Percentiles rank a stretch among this genome's conserved stretches.
phyloP scores from a whole-genome alignment of 306 rosid species.

The Adenanthera pavonina region DNA sequence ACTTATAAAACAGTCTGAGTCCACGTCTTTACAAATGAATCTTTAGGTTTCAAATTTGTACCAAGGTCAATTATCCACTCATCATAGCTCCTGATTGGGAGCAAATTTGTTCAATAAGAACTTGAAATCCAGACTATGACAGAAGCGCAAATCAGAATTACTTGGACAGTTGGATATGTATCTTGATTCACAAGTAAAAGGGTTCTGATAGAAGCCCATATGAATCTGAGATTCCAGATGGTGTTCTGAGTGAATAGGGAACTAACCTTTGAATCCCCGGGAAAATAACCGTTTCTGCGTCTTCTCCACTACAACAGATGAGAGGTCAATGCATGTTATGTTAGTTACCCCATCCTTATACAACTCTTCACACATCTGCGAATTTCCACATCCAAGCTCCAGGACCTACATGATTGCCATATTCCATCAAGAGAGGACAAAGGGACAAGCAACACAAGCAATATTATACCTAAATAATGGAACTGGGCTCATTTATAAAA shows the following conservation, averaged over 20 bases:
- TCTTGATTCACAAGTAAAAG: background rate
- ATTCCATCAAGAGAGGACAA: constrained; percentile 29
- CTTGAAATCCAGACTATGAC: background rate
- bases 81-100: background rate
- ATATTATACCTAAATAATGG: background rate
- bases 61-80: constrained; percentile 3
- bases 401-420: constrained; percentile 56
- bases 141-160: background rate
- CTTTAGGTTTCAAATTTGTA: background rate
- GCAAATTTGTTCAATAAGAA: background rate
- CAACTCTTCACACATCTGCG: constrained; percentile 78
- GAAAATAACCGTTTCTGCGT: constrained; percentile 67
- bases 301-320: constrained; percentile 80
- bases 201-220: constrained; percentile 17
- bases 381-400: constrained; percentile 96
- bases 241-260: constrained; percentile 11
- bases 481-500: background rate
- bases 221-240: background rate
- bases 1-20: background rate
- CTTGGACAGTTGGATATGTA: background rate
- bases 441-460: background rate
- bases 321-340: constrained; percentile 89
- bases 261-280: constrained; percentile 68
- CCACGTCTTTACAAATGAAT: background rate
- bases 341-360: constrained; percentile 70